Conservation (phyloP, 768 basidiomycete species). For the Cyclocybe cylindracea region DNA sequence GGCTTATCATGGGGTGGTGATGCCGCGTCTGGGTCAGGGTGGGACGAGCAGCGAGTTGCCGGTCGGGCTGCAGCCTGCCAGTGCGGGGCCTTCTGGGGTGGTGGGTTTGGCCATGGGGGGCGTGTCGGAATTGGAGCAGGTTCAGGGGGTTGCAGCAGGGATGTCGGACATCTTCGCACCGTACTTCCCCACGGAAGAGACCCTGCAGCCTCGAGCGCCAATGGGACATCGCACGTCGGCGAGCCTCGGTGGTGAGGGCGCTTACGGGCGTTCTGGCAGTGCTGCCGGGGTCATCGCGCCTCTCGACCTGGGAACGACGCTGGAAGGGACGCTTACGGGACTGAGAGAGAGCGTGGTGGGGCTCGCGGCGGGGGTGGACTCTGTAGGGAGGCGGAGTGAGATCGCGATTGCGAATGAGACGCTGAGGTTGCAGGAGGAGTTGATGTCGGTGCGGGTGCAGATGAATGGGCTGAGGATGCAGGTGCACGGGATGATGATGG, state of each 20-base stretch:
- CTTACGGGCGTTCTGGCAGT: too few species aligned
- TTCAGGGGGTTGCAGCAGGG: not conserved
- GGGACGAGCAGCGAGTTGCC: constrained; percentile 21
- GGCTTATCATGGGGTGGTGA: not conserved
- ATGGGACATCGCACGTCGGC: too few species aligned
- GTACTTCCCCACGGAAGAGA: constrained; percentile 15
- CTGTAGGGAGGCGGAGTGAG: constrained; percentile 58
- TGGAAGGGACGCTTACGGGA: constrained; percentile 61
- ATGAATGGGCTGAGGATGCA: constrained; percentile 82
- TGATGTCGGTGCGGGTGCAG: constrained; percentile 64
- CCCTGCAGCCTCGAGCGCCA: too few species aligned
- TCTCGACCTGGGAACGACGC: constrained; percentile 57
- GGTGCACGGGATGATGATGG: constrained; percentile 80
- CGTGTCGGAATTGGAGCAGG: too few species aligned
- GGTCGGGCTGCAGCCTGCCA: constrained; percentile 18
- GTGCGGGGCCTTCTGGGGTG: constrained; percentile 32
- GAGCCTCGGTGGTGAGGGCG: too few species aligned
- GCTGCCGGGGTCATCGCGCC: constrained; percentile 51
- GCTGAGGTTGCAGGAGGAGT: constrained; percentile 71
- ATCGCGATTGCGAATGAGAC: constrained; percentile 72
- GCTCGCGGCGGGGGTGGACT: constrained; percentile 53
- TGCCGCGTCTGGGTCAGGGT: not conserved
- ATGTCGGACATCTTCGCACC: constrained; percentile 7
- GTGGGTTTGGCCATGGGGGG: too few species aligned
- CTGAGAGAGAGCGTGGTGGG: constrained; percentile 63